Evolutionary conservation across 2,329 filamentous ascomycete species (phyloP).

Genomic region (Trichophyton simii): DNA sequence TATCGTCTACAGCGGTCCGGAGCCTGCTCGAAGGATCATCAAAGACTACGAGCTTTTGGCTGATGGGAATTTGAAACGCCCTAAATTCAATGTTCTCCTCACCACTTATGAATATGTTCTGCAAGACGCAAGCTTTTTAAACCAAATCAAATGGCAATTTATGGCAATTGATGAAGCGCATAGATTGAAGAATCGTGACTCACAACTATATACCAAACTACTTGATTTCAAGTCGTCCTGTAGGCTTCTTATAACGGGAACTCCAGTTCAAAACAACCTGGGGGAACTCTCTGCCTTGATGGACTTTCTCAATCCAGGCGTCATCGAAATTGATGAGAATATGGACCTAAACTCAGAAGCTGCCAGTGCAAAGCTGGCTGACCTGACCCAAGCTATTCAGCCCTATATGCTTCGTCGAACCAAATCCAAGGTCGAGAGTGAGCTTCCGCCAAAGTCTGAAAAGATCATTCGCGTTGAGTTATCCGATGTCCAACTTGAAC

Average conservation of each 20-base stretch:
- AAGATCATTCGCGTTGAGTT: conserved; percentile 98
- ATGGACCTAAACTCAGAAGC: conserved; percentile 70
- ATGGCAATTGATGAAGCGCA: conserved; percentile 95
- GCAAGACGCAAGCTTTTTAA: conserved; percentile 69
- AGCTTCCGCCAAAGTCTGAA: conserved; percentile 90
- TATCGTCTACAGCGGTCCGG: conserved; percentile 87
- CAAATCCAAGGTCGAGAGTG: conserved; percentile 94
- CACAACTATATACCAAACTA: conserved; percentile 77
- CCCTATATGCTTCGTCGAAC: conserved; percentile 92
- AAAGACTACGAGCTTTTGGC: conserved; percentile 79
- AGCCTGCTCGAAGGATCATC: conserved; percentile 73
- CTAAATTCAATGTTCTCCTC: conserved; percentile 94
- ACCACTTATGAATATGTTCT: conserved; percentile 97
- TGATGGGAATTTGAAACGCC: conserved; percentile 73
- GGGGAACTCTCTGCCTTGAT: conserved; percentile 84
- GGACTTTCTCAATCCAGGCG: conserved; percentile 94
- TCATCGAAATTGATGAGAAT: conserved; percentile 80
- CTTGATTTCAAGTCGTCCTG: conserved; percentile 77
- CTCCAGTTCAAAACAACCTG: conserved; percentile 92
- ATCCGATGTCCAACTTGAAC: conserved; percentile 90
- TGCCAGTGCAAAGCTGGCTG: conserved; percentile 74
- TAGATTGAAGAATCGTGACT: conserved; percentile 89
- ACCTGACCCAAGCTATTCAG: conserved; percentile 74
- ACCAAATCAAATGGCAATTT: conserved; percentile 92
- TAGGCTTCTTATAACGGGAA: conserved; percentile 88